Evolutionary conservation across 768 basidiomycete genomes (phyloP).

Genomic region (Panaeolus cyanescens): DNA sequence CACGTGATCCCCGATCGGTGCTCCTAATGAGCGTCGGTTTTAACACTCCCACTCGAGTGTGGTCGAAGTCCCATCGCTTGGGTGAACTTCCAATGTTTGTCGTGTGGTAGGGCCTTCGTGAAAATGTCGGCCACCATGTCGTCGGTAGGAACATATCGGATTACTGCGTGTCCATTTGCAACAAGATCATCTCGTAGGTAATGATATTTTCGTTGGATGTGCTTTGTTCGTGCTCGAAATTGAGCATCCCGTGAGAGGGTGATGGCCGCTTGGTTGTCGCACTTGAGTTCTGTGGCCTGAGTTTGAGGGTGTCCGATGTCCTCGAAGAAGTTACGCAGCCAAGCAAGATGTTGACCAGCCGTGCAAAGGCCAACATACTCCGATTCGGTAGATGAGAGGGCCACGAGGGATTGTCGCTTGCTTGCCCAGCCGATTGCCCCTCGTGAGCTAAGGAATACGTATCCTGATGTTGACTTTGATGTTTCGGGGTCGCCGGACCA

Average conservation of each 20-base stretch:
- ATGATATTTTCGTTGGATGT: constrained; percentile 38
- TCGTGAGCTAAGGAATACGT: constrained; percentile 22
- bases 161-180: constrained; percentile 6
- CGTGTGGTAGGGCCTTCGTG: constrained; percentile 1
- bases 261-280: constrained; percentile 27
- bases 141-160: constrained; percentile 11
- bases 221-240: constrained; percentile 34
- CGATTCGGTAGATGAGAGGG: constrained; percentile 35
- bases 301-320: constrained; percentile 14
- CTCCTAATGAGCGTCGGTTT: too few species aligned
- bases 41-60: constrained; percentile 21
- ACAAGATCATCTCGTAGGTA: constrained; percentile 27
- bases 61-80: constrained; percentile 26
- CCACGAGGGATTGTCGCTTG: constrained; percentile 24
- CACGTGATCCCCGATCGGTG: too few species aligned
- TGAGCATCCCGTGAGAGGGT: constrained; percentile 18
- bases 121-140: background rate
- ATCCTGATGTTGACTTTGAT: constrained; percentile 24
- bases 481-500: constrained; percentile 20
- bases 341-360: constrained; percentile 17
- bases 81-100: constrained; percentile 17
- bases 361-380: constrained; percentile 34
- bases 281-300: constrained; percentile 10
- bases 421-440: constrained; percentile 29
- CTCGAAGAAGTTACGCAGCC: constrained; percentile 15